Evolutionary conservation across 2,329 filamentous ascomycete species (phyloP), one percentile per base, ranked within the genome.

Genomic region (Arthrinium phaeospermum): DNA sequence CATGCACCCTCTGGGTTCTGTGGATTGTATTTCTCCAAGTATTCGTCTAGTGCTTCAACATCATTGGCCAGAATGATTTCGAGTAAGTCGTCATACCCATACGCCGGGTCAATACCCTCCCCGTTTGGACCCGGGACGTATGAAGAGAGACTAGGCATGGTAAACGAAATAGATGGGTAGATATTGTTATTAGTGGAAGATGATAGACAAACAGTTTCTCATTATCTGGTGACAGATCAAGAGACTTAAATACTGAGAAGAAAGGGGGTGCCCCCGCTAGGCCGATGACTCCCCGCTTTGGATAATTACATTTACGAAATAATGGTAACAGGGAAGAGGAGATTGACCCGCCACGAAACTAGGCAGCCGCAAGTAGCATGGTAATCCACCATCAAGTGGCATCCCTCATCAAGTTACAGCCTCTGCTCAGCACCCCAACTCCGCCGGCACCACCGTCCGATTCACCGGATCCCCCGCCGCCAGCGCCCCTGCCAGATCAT

Each of bases 401-500:
- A 8, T 41, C 37, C 10, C 37, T 8, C 7, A 8, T 10, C 10
- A 41, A 2, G 8, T 10, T 10, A 10, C 8, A 41, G 10, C 10
- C 7, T 41, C 37, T 2, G 7, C 30, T 61, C 19, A 61, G 8
- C 57, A 64, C 10, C 57, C 57, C 34, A 64, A 24, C 0, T 34
- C 57, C 19, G 57, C 57, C 10, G 57, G 57, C 4, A 64, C 34
- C 12, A 13, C 19, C 30, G 45, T 44, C 14, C 57, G n/a, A 2
- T 68, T 67, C 7, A 14, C 34, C 16, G 80, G 80, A 1, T 78
- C 73, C 0, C 80, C 79, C 19, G 74, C 67, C 0, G 57, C 71
- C 16, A 82, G 44, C 0, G 80, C 80, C 44, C 78, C 75, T 10
- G 71, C 57, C 0, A 46, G 30, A 41, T 64, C 67, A 51, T 78